Conservation (phyloP, 345 rosid genomes). For the Melastoma malabathricum region DNA sequence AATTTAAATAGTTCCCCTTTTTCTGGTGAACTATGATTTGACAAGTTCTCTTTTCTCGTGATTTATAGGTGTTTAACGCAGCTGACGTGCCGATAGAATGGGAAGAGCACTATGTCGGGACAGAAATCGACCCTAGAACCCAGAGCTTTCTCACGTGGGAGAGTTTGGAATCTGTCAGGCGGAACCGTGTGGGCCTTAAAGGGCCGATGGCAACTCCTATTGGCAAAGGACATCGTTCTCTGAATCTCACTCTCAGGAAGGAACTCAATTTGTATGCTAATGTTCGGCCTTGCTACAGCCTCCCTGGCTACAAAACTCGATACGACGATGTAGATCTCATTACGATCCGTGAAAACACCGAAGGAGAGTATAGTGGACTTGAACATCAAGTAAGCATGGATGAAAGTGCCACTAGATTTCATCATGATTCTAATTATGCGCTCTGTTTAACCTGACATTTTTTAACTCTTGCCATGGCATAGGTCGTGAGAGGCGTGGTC, state of each 20-base stretch:
- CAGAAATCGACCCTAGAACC: slow-evolving; percentile 84
- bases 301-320: slow-evolving; percentile 88
- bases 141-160: slow-evolving; percentile 97
- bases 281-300: slow-evolving; percentile 98
- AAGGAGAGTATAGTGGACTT: slow-evolving; percentile 99
- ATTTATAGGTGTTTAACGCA: slow-evolving; percentile 18
- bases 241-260: slow-evolving; percentile 88
- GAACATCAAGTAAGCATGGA: slow-evolving; percentile 79
- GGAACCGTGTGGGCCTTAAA: slow-evolving; percentile 80
- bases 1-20: neutral
- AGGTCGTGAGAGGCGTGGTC: slow-evolving; percentile 99
- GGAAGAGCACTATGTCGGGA: slow-evolving; percentile 88
- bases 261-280: slow-evolving; percentile 93
- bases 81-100: slow-evolving; percentile 95
- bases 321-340: slow-evolving; percentile 85
- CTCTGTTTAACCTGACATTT: neutral
- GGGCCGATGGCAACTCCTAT: slow-evolving; percentile 99
- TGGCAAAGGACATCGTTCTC: slow-evolving; percentile 97
- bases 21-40: neutral
- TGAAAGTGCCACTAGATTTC: neutral
- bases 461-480: slow-evolving; percentile 5
- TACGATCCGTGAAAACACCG: slow-evolving; percentile 94
- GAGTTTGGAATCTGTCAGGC: slow-evolving; percentile 88
- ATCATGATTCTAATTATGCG: neutral
- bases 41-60: neutral